Conservation (phyloP, 768 basidiomycete species). For the Ephemerocybe angulata region DNA sequence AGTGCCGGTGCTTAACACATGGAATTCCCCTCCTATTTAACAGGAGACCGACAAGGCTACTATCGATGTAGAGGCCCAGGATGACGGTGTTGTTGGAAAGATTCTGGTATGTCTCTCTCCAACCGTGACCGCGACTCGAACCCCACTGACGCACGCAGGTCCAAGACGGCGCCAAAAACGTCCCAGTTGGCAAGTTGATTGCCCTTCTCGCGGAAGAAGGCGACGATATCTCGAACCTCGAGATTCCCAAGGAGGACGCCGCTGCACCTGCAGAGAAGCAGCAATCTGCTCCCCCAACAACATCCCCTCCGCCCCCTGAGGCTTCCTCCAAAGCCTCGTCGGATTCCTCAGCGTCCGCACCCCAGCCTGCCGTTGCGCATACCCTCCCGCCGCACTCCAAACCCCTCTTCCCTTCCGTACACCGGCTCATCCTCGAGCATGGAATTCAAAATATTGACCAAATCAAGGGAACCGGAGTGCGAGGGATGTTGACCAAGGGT, state of each 20-base stretch:
- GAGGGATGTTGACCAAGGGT: constrained; percentile 95
- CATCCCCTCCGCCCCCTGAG: constrained; percentile 24
- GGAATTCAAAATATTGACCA: constrained; percentile 53
- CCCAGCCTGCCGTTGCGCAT: constrained; percentile 31
- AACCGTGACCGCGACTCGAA: background rate
- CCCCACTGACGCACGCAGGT: constrained; percentile 14
- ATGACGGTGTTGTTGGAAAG: constrained; percentile 92
- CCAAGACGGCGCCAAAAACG: constrained; percentile 75
- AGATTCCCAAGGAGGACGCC: constrained; percentile 50
- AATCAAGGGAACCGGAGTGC: constrained; percentile 85
- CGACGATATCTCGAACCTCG: constrained; percentile 86
- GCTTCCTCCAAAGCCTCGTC: constrained; percentile 22
- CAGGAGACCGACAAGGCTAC: constrained; percentile 96
- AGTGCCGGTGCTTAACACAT: background rate
- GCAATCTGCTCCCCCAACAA: constrained; percentile 13
- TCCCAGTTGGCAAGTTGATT: constrained; percentile 85
- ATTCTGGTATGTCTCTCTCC: constrained; percentile 65
- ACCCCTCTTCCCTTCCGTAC: constrained; percentile 87
- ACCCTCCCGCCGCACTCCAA: constrained; percentile 49
- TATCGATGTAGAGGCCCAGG: constrained; percentile 98
- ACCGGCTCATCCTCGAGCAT: constrained; percentile 71
- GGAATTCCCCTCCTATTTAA: constrained; percentile 41
- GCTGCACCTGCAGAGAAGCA: constrained; percentile 21
- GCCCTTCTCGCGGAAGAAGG: constrained; percentile 94
- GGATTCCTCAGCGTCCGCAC: constrained; percentile 20